These are phyloP conservation scores for Microbotryum violaceum DNA, from an alignment of 1,284 basidiomycete species.

Conservation along the genomic window DNA sequence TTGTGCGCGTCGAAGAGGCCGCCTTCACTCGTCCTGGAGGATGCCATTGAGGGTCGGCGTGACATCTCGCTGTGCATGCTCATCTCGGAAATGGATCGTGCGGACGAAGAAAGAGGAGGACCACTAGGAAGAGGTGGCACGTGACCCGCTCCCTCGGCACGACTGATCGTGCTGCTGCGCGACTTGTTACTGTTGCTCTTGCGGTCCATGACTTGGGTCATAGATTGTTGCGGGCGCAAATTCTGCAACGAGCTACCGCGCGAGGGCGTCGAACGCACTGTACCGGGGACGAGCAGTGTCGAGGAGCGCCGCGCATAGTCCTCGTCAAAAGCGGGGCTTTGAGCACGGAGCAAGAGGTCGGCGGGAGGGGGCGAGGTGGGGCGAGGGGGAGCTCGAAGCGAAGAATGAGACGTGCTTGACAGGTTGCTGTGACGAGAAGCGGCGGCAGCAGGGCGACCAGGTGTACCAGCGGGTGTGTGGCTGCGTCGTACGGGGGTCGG, in stretches of 20 bases:
- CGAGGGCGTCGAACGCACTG: no score
- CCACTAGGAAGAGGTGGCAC: constrained; percentile 7
- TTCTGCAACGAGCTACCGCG: no score
- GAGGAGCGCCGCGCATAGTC: constrained; percentile 19
- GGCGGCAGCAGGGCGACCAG: constrained; percentile 50
- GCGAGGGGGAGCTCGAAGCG: constrained; percentile 54
- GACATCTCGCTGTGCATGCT: constrained; percentile 28
- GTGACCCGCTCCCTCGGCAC: background rate
- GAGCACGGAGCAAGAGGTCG: constrained; percentile 76
- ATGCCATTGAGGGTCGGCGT: constrained; percentile 32
- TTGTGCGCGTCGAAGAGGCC: constrained; percentile 20
- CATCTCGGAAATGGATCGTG: constrained; percentile 25
- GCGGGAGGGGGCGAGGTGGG: constrained; percentile 81
- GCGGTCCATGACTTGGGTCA: no score
- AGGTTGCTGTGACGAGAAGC: constrained; percentile 20
- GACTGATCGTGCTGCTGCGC: no score
- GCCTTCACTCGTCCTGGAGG: constrained; percentile 37
- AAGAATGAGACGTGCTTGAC: constrained; percentile 9
- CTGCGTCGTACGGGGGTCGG: constrained; percentile 48
- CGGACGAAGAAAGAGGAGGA: constrained; percentile 8
- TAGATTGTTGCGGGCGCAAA: no score
- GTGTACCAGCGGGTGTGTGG: constrained; percentile 39
- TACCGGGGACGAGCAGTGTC: no score
- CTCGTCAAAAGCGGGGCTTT: constrained; percentile 62
- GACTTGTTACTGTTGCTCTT: no score